phyloP scores from a whole-genome alignment of 1,284 basidiomycete genomes.

The Malassezia furfur region DNA sequence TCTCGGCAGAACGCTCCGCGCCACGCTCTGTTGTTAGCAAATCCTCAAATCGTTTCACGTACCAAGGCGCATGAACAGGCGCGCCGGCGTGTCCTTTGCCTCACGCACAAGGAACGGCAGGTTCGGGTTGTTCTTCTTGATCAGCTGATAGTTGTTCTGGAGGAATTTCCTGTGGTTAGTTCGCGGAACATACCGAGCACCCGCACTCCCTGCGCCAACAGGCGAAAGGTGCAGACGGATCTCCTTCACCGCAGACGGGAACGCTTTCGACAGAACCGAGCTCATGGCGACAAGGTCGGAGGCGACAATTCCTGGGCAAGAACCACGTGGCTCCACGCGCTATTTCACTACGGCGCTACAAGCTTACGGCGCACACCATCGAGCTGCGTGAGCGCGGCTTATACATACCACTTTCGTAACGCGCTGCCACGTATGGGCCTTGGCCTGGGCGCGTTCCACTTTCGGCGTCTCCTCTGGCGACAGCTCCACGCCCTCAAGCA shows the following conservation, averaged over 20 bases:
- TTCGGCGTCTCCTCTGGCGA: constrained; percentile 12
- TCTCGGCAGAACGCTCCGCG: constrained; percentile 38
- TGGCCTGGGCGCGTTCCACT: constrained; percentile 27
- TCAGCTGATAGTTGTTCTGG: constrained; percentile 35
- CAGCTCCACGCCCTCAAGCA: constrained; percentile 11
- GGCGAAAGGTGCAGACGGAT: constrained; percentile 45
- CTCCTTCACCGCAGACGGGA: constrained; percentile 44
- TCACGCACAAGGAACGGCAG: constrained; percentile 46
- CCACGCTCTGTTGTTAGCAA: constrained; percentile 31
- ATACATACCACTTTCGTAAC: constrained; percentile 38
- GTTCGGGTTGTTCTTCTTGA: constrained; percentile 45
- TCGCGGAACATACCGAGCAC: constrained; percentile 34
- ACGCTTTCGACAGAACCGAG: constrained; percentile 28
- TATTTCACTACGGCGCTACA: background rate
- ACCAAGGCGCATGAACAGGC: constrained; percentile 45
- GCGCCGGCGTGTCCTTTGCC: constrained; percentile 38
- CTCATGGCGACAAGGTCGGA: background rate
- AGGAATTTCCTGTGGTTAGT: constrained; percentile 38
- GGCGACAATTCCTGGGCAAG: background rate
- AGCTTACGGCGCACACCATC: constrained; percentile 12
- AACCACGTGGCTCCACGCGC: constrained; percentile 4
- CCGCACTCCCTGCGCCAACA: constrained; percentile 36
- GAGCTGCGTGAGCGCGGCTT: constrained; percentile 6
- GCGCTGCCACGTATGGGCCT: constrained; percentile 36
- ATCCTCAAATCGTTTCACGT: constrained; percentile 19